Base-by-base conservation (phyloP, 2,329 filamentous ascomycete species). In the Pyrenochaeta sp. region DNA sequence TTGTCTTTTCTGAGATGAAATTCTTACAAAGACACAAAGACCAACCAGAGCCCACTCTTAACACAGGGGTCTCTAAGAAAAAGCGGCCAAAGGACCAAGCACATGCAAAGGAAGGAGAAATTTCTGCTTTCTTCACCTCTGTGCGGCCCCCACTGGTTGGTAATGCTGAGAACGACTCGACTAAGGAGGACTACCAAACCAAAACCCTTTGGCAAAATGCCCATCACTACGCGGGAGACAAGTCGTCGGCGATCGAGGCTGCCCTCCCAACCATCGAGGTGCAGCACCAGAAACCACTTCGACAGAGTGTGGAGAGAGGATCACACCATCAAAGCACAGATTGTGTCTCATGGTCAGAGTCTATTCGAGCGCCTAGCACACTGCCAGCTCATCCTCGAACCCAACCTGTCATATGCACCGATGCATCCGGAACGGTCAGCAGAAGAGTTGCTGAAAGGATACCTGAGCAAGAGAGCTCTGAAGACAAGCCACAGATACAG, bases 1-100 rank as follows among this genome's bases (percentile, higher is more conserved):
- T 79, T 27, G 73, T 75, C 19, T 80, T 80, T 60, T 77, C 76
- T 19, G 75, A 79, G 53, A 76, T 79, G 73, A 73, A 68, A 17
- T 80, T 79, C 47, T 55, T 80, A 28, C 72, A 73, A 41, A 71
- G 71, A 42, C 61, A 68, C 11, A 59, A 54, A 44, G 60, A 54
- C 27, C 49, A 59, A 44, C 38, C 53, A 42, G 52, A 72, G 44
- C 43, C 55, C 55, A 27, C 41, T 37, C 40, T 55, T 53, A 41
- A 60, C 51, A 13, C 61, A 58, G 51, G 51, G 9, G 32, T 47
- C 22, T 27, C 44, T 18, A 55, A 57, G 48, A 71, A 63, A 47
- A 69, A 63, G 41, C 61, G 51, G 35, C 68, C 61, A 41, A 72
- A 60, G 42, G 63, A 65, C 24, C 57, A 58, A 15, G 55, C 57